Base-by-base conservation (phyloP, 2,329 filamentous ascomycete genomes). In the Furcasterigmium sp. region DNA sequence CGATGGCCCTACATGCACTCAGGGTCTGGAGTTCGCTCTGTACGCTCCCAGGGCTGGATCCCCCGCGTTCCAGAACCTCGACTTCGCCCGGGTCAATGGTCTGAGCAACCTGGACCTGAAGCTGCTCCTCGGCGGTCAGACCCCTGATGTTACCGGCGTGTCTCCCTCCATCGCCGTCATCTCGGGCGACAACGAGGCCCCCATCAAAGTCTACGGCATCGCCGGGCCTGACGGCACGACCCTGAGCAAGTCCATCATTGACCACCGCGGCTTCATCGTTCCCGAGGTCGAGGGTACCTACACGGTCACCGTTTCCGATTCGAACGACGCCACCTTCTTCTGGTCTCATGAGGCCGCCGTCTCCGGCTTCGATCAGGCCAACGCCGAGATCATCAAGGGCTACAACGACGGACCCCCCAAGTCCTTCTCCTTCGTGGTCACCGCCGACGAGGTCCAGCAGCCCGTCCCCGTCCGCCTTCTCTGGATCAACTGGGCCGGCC, bases 21-120 rank as follows among this genome's bases (percentile, higher is more conserved):
- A 40, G 29, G 45, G 47, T 6, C 21, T 37, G 13, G 45, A 49
- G 34, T 47, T 42, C 5, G 47, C 47, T 18, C 17, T 47, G 3
- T 46, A 45, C n/a, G 29, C 39, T 13, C 25, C 40, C 17, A 17
- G 20, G 21, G 25, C 28, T 13, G 26, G n/a, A 7, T 41, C 38
- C 11, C 21, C 1, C 7, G 18, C 35, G n/a, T 30, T 28, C 26
- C 14, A 13, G 18, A 34, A 41, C 13, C 30, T 41, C 1, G 18
- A n/a, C 11, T 15, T 26, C 28, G 17, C 20, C 35, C 17, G 28
- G 28, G 37, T n/a, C 18, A 2, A 32, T 11, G 15, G 13, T n/a
- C 30, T 37, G 21, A 17, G 13, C 19, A 25, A 25, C 14, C 34
- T 19, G 1, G 18, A 42, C 21, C 36, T 46, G 5, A n/a, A 20